Conservation (phyloP, 352 stramenopile genomes). For the Elongisporangium prolatum region DNA sequence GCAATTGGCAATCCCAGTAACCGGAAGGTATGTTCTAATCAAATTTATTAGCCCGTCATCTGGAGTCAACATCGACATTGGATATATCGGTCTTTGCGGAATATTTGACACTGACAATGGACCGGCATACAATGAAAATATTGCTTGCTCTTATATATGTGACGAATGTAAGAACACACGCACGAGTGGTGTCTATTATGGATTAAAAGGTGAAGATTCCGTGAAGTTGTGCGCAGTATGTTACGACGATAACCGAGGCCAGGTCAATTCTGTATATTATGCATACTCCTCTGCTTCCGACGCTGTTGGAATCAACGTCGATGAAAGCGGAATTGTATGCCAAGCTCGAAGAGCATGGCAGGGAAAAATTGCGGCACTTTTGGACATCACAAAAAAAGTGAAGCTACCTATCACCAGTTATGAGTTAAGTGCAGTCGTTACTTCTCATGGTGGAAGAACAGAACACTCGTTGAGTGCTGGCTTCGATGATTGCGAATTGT, state of each 20-base stretch:
- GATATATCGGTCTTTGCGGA: constrained; percentile 76
- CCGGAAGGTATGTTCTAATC: constrained; percentile 72
- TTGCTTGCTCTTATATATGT: constrained; percentile 32
- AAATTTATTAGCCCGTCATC: constrained; percentile 66
- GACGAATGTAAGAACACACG: constrained; percentile 56
- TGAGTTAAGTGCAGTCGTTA: constrained; percentile 5
- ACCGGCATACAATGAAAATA: constrained; percentile 66
- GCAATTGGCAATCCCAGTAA: constrained; percentile 58
- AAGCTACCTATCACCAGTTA: constrained; percentile 11
- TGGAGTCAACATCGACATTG: constrained; percentile 80
- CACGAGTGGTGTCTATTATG: constrained; percentile 53
- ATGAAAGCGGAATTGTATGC: constrained; percentile 38
- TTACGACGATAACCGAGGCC: constrained; percentile 76
- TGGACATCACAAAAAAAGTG: constrained; percentile 24
- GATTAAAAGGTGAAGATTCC: constrained; percentile 42
- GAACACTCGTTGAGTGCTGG: constrained; percentile 12
- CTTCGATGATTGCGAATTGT: constrained; percentile 85
- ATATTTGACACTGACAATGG: constrained; percentile 80
- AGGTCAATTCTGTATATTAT: constrained; percentile 43
- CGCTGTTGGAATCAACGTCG: constrained; percentile 25
- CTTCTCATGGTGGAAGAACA: constrained; percentile 1
- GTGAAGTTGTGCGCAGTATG: constrained; percentile 65
- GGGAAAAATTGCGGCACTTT: constrained; percentile 41
- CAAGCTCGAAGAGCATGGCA: constrained; percentile 41
- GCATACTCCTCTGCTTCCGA: constrained; percentile 25